Base-by-base conservation (phyloP, 2,329 filamentous ascomycete genomes). In the Ascochyta pisi region DNA sequence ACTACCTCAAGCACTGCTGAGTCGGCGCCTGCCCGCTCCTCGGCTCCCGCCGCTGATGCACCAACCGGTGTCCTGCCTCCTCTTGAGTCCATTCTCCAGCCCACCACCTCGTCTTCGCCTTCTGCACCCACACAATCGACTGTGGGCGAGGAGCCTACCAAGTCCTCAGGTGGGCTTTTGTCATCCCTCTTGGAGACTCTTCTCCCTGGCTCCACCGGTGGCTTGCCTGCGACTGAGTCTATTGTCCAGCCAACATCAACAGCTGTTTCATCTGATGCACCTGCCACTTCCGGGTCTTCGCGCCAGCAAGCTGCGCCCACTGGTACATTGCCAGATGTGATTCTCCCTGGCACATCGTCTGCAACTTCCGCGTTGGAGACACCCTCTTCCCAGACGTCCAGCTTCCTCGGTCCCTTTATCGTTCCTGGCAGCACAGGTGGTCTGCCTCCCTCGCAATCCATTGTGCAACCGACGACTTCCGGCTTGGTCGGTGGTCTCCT, bases 331-430 rank as follows among this genome's bases (percentile, higher is more conserved):
- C 56, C 58, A 23, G 60, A 60, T 34, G 53, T 57, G 3, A 58
- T 69, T 29, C 49, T 66, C n/a, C 52, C 56, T 22, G 60, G 58
- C 26, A 65, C 62, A 33, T 40, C 59, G 3, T 52, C 58, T n/a
- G 44, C 59, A 19, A 41, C 34, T 16, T 29, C 53, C 29, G 52
- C 60, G 37, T 49, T 54, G 15, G 42, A 47, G 40, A 54, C 51
- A 22, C 24, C 47, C 35, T 42, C 43, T 19, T 47, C 42, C 6
- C 31, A 35, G 12, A 44, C 61, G 13, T 67, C 66, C 15, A 63
- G 62, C 57, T 62, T 69, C 43, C 62, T 61, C 0, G 65, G 66
- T 6, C 62, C 66, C 4, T 67, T 69, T 54, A 68, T 65, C 23
- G 54, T 66, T 19, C 63, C 66, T 16, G 67, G 66, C 33, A 62